phyloP scores from a whole-genome alignment of 1,139 yeast species.

The Suhomyces choctaworum region DNA sequence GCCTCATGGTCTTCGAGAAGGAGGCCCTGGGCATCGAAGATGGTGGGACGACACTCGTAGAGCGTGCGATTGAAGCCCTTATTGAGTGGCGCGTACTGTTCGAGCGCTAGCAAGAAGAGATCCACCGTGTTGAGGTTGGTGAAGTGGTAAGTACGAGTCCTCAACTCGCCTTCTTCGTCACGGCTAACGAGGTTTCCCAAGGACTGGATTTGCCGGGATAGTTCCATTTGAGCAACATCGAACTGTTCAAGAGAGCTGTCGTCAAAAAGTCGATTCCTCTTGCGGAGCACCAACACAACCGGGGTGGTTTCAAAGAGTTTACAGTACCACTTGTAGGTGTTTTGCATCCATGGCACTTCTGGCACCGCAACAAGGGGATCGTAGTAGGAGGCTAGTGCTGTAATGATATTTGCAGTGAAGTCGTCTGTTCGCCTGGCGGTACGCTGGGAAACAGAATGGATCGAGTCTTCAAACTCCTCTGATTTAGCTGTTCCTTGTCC shows the following conservation, averaged over 20 bases:
- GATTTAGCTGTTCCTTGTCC: neutral
- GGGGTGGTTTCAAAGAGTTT: conserved; percentile 34
- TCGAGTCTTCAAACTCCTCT: conserved; percentile 16
- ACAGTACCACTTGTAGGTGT: conserved; percentile 33
- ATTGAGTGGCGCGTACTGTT: conserved; percentile 10
- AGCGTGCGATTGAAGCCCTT: neutral
- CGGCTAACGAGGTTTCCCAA: conserved; percentile 14
- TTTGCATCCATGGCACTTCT: conserved; percentile 10
- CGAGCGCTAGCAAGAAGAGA: conserved; percentile 31
- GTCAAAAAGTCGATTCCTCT: conserved; percentile 31
- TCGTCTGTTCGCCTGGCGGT: conserved; percentile 22
- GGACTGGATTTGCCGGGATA: conserved; percentile 11
- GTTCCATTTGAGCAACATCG: conserved; percentile 1
- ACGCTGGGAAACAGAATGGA: conserved; percentile 15
- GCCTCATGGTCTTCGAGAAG: neutral
- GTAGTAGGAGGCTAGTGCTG: conserved; percentile 25
- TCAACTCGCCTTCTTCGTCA: conserved; percentile 1
- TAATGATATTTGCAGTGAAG: conserved; percentile 24
- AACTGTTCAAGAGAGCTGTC: conserved; percentile 27
- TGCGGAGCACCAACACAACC: conserved; percentile 32
- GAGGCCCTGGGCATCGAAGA: neutral
- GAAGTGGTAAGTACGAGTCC: conserved; percentile 30
- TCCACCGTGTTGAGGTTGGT: conserved; percentile 32
- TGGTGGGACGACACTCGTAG: neutral
- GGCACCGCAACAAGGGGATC: conserved; percentile 23